These are phyloP conservation scores for Sugiyamaella americana DNA, from an alignment of 805 yeast species.

Conservation along the genomic window DNA sequence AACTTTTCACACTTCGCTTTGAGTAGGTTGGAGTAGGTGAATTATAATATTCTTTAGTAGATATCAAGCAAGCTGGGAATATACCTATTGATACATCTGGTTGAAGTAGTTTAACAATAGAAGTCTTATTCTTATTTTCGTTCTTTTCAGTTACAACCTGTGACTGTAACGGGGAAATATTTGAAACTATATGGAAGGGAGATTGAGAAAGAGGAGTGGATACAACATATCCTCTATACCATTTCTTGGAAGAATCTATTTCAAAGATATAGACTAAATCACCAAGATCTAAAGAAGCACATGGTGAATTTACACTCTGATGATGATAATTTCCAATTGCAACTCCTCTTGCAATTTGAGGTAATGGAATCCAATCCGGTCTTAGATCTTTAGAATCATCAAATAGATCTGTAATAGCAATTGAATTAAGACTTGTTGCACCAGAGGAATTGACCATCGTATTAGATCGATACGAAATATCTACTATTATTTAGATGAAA, in stretches of 20 bases:
- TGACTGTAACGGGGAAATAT: no score
- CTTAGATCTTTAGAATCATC: no score
- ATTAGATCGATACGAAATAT: no score
- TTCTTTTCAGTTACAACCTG: no score
- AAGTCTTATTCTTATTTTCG: no score
- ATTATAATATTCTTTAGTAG: slow-evolving; percentile 22
- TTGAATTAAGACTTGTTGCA: no score
- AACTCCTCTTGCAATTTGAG: slow-evolving; percentile 28
- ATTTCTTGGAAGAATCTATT: slow-evolving; percentile 43
- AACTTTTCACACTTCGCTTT: background rate
- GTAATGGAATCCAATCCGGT: slow-evolving; percentile 52
- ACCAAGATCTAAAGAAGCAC: slow-evolving; percentile 40
- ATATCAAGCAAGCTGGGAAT: slow-evolving; percentile 25
- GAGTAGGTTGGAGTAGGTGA: no score
- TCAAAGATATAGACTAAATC: slow-evolving; percentile 76
- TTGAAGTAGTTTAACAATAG: background rate
- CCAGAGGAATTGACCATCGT: no score
- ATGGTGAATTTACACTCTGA: slow-evolving; percentile 33
- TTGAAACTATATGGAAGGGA: no score
- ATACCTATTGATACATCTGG: slow-evolving; percentile 20
- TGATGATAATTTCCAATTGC: slow-evolving; percentile 28
- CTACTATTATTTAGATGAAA: no score
- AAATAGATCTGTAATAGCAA: no score
- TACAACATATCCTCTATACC: slow-evolving; percentile 77
- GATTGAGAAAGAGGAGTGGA: slow-evolving; percentile 44